A percentile compares a stretch with the other conserved stretches of the same genome.
These are phyloP conservation scores for Rubroboletus pulcherrimus DNA, from an alignment of 768 basidiomycete genomes.

Conservation along the genomic window DNA sequence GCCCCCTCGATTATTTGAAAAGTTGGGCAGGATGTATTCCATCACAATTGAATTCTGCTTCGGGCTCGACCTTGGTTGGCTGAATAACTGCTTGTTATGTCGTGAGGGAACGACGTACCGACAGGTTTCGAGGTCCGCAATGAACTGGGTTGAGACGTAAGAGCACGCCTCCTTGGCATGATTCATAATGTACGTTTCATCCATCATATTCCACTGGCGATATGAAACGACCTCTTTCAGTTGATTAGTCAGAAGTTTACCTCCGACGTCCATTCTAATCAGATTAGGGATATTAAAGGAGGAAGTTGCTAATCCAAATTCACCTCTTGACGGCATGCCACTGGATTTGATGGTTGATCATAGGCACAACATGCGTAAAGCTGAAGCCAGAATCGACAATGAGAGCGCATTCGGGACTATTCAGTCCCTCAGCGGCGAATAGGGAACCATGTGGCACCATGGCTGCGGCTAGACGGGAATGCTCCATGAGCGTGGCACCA, in stretches of 20 bases:
- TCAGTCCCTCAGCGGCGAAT: slow-evolving; percentile 47
- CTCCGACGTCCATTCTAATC: slow-evolving; percentile 86
- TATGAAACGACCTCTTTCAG: slow-evolving; percentile 92
- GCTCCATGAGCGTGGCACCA: slow-evolving; percentile 17
- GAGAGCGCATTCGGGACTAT: slow-evolving; percentile 73
- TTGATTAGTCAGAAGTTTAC: slow-evolving; percentile 93
- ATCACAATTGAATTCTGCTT: slow-evolving; percentile 68
- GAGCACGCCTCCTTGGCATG: slow-evolving; percentile 89
- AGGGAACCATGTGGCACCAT: slow-evolving; percentile 71
- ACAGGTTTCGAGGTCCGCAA: slow-evolving; percentile 69
- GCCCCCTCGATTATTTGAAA: slow-evolving; percentile 63
- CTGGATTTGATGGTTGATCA: slow-evolving; percentile 68
- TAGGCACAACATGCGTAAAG: slow-evolving; percentile 88
- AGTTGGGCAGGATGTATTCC: slow-evolving; percentile 90
- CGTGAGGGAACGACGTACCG: slow-evolving; percentile 50
- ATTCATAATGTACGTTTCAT: slow-evolving; percentile 92
- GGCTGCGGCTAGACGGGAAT: slow-evolving; percentile 60
- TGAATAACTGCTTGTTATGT: slow-evolving; percentile 16
- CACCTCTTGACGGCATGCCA: slow-evolving; percentile 85
- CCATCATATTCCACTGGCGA: slow-evolving; percentile 98
- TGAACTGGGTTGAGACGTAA: slow-evolving; percentile 75
- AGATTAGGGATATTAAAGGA: slow-evolving; percentile 15
- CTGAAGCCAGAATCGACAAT: slow-evolving; percentile 92
- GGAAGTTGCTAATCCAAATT: slow-evolving; percentile 12
- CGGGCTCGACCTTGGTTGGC: slow-evolving; percentile 44